Conservation (phyloP, 192 early-diverging fungal genomes). For the Allomyces arbusculus region DNA sequence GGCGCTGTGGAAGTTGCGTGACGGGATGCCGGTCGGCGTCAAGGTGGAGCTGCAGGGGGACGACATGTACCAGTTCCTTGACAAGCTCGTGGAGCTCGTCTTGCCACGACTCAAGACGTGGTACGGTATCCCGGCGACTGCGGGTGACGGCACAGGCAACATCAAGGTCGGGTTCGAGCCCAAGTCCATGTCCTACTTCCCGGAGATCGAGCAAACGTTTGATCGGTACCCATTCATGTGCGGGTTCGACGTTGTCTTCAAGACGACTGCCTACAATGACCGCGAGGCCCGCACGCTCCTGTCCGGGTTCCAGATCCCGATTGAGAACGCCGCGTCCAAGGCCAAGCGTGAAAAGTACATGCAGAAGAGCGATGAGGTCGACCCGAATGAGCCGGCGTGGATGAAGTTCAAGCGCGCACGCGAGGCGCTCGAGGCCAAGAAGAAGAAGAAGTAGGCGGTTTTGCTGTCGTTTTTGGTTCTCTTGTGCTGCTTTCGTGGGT, state of each 20-base stretch:
- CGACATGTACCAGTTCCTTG: constrained; percentile 80
- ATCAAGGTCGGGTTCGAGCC: constrained; percentile 67
- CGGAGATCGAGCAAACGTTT: constrained; percentile 89
- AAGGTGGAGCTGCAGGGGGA: constrained; percentile 59
- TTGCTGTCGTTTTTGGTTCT: no score
- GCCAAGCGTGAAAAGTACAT: neutral
- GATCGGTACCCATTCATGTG: constrained; percentile 80
- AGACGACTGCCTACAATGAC: constrained; percentile 61
- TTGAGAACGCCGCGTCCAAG: constrained; percentile 18
- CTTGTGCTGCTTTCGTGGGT: no score
- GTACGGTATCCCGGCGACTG: constrained; percentile 44
- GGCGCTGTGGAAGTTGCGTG: constrained; percentile 67
- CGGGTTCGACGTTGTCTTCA: constrained; percentile 66
- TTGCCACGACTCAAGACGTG: constrained; percentile 86
- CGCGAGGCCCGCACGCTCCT: constrained; percentile 58
- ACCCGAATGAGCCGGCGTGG: neutral
- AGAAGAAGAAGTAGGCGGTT: neutral
- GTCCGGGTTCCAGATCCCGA: constrained; percentile 75
- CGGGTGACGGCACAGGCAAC: constrained; percentile 64
- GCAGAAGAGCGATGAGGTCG: neutral
- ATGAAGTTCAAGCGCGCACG: neutral
- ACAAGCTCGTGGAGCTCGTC: constrained; percentile 86
- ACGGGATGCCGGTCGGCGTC: constrained; percentile 79
- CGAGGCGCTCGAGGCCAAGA: neutral
- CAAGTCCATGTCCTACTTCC: constrained; percentile 73